Base-by-base conservation (phyloP, 2,329 filamentous ascomycete species). In the Pyrenochaeta sp. region DNA sequence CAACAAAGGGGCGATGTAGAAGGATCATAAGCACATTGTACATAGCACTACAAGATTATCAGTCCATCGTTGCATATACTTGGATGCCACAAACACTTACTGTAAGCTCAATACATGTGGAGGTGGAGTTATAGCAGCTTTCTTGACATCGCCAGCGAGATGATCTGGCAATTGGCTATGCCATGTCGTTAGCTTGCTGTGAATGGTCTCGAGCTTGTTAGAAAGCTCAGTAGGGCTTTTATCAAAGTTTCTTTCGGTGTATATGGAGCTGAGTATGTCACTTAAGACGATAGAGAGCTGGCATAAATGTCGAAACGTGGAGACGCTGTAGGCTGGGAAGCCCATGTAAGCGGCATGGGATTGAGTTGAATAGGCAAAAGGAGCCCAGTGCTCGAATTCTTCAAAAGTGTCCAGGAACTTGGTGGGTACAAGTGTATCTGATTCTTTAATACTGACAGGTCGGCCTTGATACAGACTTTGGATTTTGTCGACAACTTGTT, bases 381-480 rank as follows among this genome's bases (percentile, higher is more conserved):
- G 77, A n/a, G 68, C 64, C 74, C 75, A 83, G 15, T 73, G 66
- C 39, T 83, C 79, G 0, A 80, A 65, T 49, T 83, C 81, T 20
- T 83, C 81, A 21, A 73, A 81, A 0, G 70, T 71, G 36, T 81
- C 78, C 1, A 74, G 63, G 17, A 80, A 79, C 5, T 71, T 66
- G 13, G 79, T 72, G 0, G 78, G 74, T 0, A 82, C 76, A 7
- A 71, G 62, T 0, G 71, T 72, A 17, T 81, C 75, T 0, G 68
- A 69, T n/a, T 77, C 72, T 7, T 75, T 75, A 5, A 81, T 59
- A 3, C 64, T 76, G 0, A 73, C 74, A 0, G 79, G 81, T 1
- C 80, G 74, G 0, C 80, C 81, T 51, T 80, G 78, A 35, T 82
- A 83, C 0, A 83, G 57, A 10, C 73, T 77, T 46, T 83, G 80